Evolutionary conservation across 352 stramenopile species (phyloP).

Genomic region (Phytophthora europaea): DNA sequence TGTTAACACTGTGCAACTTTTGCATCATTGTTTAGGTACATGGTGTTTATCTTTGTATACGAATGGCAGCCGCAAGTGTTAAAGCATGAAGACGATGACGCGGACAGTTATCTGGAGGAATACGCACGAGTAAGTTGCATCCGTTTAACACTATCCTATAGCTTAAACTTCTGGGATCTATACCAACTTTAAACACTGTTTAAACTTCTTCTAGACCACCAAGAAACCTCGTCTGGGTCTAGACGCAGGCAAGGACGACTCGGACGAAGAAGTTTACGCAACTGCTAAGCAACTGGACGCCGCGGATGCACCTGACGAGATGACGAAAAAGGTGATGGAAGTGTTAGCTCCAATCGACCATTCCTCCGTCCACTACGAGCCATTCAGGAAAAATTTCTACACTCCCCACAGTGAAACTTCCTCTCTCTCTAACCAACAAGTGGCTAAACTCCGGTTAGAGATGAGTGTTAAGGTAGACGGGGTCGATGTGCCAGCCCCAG

Average conservation of each 20-base stretch:
- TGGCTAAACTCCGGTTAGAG: slow-evolving; percentile 55
- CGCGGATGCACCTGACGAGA: slow-evolving; percentile 38
- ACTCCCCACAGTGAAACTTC: slow-evolving; percentile 52
- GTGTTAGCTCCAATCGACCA: slow-evolving; percentile 80
- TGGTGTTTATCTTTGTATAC: background rate
- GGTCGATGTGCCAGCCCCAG: slow-evolving; percentile 56
- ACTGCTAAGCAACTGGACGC: slow-evolving; percentile 60
- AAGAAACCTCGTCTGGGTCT: slow-evolving; percentile 45
- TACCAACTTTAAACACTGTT: slow-evolving; percentile 8
- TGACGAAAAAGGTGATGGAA: slow-evolving; percentile 76
- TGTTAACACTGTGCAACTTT: background rate
- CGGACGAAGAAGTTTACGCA: slow-evolving; percentile 84
- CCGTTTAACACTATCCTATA: slow-evolving; percentile 6
- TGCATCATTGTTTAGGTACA: background rate
- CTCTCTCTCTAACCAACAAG: slow-evolving; percentile 43
- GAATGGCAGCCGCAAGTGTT: slow-evolving; percentile 40
- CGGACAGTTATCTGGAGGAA: slow-evolving; percentile 44
- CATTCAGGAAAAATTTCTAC: slow-evolving; percentile 89
- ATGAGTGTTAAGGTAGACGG: slow-evolving; percentile 66
- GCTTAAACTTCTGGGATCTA: background rate
- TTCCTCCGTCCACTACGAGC: slow-evolving; percentile 74
- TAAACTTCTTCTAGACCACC: slow-evolving; percentile 34
- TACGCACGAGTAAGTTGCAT: slow-evolving; percentile 35
- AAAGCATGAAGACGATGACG: slow-evolving; percentile 46
- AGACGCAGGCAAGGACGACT: slow-evolving; percentile 44